A percentile compares a stretch with the other conserved stretches of the same genome.
Evolutionary conservation across 306 rosid genomes (phyloP).

Genomic region (Quercus engelmannii): DNA sequence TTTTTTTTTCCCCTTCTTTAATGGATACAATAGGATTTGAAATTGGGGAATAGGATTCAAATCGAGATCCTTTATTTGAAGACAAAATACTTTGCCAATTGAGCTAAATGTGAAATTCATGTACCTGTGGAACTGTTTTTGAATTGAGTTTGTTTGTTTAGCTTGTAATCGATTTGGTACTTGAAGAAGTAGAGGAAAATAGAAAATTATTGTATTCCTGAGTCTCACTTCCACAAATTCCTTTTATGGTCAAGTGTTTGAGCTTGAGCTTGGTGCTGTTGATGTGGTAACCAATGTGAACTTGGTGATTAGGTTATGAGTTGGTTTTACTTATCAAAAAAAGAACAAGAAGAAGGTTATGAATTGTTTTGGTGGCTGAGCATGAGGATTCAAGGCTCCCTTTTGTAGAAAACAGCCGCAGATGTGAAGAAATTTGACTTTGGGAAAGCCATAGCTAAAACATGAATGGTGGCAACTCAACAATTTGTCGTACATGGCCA

Average conservation of each 20-base stretch:
- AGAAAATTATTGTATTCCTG: neutral
- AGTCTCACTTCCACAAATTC: too few species aligned
- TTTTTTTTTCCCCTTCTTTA: too few species aligned
- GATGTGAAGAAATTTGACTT: too few species aligned
- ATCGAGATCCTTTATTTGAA: too few species aligned
- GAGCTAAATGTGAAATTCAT: too few species aligned
- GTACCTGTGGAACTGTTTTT: neutral
- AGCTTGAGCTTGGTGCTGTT: neutral
- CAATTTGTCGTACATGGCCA: neutral
- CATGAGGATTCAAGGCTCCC: neutral
- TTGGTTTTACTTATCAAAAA: neutral
- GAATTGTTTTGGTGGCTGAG: neutral
- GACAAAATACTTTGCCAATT: too few species aligned
- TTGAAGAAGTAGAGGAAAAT: neutral
- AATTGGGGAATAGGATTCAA: too few species aligned
- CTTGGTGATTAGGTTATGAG: neutral
- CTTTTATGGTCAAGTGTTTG: neutral
- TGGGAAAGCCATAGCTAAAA: neutral
- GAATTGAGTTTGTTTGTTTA: neutral
- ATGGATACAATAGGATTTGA: too few species aligned
- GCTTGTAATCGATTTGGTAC: neutral
- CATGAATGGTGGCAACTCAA: neutral
- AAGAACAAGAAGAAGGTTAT: too few species aligned
- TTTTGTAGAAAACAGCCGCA: neutral
- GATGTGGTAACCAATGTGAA: neutral